Base-by-base conservation (phyloP, 176 grass and related monocot genomes). In the Bolboschoenus planiculmis region DNA sequence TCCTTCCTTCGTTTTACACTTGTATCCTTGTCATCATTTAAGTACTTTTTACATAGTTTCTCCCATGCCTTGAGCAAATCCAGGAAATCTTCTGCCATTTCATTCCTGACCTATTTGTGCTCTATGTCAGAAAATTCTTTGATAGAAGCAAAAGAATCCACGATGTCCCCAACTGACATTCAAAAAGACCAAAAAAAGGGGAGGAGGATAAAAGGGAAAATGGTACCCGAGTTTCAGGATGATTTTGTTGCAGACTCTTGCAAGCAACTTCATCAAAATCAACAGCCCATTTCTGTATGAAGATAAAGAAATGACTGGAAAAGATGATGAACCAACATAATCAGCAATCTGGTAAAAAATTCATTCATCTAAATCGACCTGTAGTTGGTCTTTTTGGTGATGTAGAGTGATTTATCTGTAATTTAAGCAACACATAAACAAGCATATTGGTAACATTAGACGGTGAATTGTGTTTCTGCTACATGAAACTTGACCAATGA, bases 281-380 rank as follows among this genome's bases (percentile, higher is more conserved):
- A 84, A 98, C 59, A 81, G 95, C 92, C 92, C 95, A 98, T 82
- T 89, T 91, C 95, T 98, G 71, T 82, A 83, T 43, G 63, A 50
- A 30, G 71, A 75, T 50, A 31, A 75, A 48, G 43, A 75, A 50
- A 75, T 50, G 40, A 48, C 71, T 48, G 35, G 23, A 80, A 85
- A 60, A 87, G 46, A 81, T 23, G 9, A 60, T 26, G 33, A 37
- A 1, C 33, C 63, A 43, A 46, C 23, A 5, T 67, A 85, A 34
- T 4, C 5, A 75, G 24, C 42, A 30, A 48, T 75, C 43, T 31
- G 26, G 71, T 47, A 43, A 75, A 47, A 75, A 48, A n/a, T n/a
- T n/a, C 24, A 75, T 75, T 29, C 43, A 47, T 75, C 66, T 72
- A 72, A 42, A 42, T 35, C 43, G n/a, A 43, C 39, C 10, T 43